Evolutionary conservation across 441 rosid species (phyloP), one percentile per base, ranked within the genome.

Genomic region (Pelargonium fulgidum): DNA sequence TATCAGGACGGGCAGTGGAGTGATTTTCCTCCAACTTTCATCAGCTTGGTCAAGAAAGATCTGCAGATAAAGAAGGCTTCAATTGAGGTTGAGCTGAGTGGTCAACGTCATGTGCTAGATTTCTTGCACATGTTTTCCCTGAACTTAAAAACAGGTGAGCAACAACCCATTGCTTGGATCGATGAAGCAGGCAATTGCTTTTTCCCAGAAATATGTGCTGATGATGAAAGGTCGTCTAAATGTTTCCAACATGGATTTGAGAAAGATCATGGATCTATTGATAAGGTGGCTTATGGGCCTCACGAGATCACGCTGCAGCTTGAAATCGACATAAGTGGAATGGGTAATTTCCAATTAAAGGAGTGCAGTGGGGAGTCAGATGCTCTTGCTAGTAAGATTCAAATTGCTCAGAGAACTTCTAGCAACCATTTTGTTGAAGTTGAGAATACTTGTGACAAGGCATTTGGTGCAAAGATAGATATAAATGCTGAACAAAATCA

Each of bases 161-260:
- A 83, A 65, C 82, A 80, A 65, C 91, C 93, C 0, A 82, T 95
- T 79, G 96, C 99, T 64, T 95, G 98, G 98, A 95, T 92, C 76
- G 99, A 95, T 73, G 83, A 85, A 64, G 85, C 83, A 24, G 94
- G 83, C 65, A 66, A 78, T 44, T 89, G 95, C 76, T 95, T 88
- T 74, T 95, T 95, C 71, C 99, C 98, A 0, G 96, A 92, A 73
- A 78, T 77, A 64, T 84, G 77, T 67, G 19, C 69, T 61, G 81
- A 66, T 45, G 87, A 80, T 33, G 80, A 77, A 70, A 89, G 78
- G 62, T 59, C 59, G 3, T 54, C 63, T 67, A 71, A 73, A 4
- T 79, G 78, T 72, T 85, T 85, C 52, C 75, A 72, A 62, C 75
- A 67, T 76, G 79, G 77, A 58, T 74, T 70, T 77, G 73, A 29